Percentiles rank a stretch among this genome's conserved stretches.
phyloP scores from a whole-genome alignment of 2,329 filamentous ascomycete species.

The Lecanicillium sp. region DNA sequence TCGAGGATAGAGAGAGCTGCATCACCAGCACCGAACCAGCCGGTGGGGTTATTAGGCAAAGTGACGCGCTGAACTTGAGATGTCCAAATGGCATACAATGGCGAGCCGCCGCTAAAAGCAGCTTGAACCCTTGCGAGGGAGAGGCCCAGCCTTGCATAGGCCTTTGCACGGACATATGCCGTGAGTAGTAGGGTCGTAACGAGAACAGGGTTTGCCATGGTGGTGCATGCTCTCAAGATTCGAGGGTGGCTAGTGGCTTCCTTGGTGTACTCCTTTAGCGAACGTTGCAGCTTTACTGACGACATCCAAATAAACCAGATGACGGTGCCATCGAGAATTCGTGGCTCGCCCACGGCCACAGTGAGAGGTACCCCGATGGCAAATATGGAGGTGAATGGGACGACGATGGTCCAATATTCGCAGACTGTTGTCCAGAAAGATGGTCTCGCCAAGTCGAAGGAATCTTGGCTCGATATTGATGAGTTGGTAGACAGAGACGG shows the following conservation, averaged over 20 bases:
- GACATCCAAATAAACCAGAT: slow-evolving; percentile 43
- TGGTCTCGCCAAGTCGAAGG: not conserved
- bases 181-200: slow-evolving; percentile 36
- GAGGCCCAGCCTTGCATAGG: slow-evolving; percentile 22
- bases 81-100: slow-evolving; percentile 28
- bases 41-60: slow-evolving; percentile 11
- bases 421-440: slow-evolving; percentile 2
- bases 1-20: slow-evolving; percentile 40
- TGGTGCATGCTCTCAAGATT: slow-evolving; percentile 20
- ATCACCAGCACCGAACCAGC: slow-evolving; percentile 39
- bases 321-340: slow-evolving; percentile 36
- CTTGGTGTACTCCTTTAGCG: slow-evolving; percentile 20
- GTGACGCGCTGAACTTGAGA: slow-evolving; percentile 7
- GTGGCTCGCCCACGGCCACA: slow-evolving; percentile 20
- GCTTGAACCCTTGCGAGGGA: slow-evolving; percentile 17
- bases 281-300: slow-evolving; percentile 28
- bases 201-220: slow-evolving; percentile 40
- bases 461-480: too few relatives aligned
- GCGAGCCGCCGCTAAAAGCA: slow-evolving; percentile 23
- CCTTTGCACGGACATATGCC: slow-evolving; percentile 34
- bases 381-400: slow-evolving; percentile 24
- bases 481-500: too few relatives aligned
- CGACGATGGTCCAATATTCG: slow-evolving; percentile 19
- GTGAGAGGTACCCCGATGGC: slow-evolving; percentile 35
- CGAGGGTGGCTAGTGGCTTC: not conserved